These are phyloP conservation scores for Fusarium hostae DNA, from an alignment of 2,329 filamentous ascomycete genomes.

Conservation along the genomic window DNA sequence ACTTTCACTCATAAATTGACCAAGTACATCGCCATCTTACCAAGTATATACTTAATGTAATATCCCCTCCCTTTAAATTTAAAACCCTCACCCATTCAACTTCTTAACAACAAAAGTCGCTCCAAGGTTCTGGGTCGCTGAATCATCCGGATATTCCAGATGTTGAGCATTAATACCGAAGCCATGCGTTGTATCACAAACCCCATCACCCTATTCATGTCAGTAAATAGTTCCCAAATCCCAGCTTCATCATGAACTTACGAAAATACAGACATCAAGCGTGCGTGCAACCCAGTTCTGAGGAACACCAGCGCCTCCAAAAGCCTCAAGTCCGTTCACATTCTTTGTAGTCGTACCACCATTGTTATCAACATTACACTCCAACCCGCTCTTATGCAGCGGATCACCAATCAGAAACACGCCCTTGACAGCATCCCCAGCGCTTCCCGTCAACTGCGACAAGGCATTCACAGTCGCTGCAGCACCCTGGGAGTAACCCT, in stretches of 20 bases:
- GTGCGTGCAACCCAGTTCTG: conserved; percentile 6
- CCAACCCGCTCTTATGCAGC: conserved; percentile 1
- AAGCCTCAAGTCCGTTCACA: conserved; percentile 1
- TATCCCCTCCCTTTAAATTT: too few species aligned
- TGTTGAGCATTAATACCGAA: conserved; percentile 9
- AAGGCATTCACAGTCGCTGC: conserved; percentile 19
- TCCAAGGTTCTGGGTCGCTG: conserved; percentile 13
- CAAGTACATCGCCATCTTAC: neutral
- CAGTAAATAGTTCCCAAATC: neutral
- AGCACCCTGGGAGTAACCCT: conserved; percentile 18
- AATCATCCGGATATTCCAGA: conserved; percentile 2
- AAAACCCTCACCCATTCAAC: neutral
- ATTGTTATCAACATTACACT: conserved; percentile 14
- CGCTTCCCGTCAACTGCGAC: conserved; percentile 5
- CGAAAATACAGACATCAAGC: conserved; percentile 17
- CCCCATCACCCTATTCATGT: conserved; percentile 8
- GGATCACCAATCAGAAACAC: conserved; percentile 16
- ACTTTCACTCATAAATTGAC: fast-evolving
- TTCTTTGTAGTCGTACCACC: conserved; percentile 15
- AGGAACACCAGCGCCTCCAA: neutral
- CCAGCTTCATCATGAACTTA: neutral
- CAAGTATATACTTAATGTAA: neutral
- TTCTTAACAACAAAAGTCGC: conserved; percentile 11
- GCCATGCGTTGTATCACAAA: conserved; percentile 14
- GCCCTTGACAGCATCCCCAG: conserved; percentile 2